Conservation (phyloP, 495 filamentous ascomycete species). For the Alectoria sarmentosa region DNA sequence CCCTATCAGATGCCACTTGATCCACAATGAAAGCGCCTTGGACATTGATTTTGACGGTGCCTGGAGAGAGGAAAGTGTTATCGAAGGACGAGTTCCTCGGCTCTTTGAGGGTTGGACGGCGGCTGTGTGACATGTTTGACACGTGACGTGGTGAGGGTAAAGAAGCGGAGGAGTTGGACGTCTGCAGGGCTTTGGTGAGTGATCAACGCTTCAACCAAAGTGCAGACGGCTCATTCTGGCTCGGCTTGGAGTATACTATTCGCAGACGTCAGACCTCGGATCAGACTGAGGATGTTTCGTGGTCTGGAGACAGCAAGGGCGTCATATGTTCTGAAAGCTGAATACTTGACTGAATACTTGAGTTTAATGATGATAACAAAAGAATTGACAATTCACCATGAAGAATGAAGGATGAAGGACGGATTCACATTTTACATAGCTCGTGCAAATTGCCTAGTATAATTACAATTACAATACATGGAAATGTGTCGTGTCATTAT, state of each 20-base stretch:
- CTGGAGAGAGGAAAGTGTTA: conserved; percentile 73
- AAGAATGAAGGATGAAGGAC: too few species aligned
- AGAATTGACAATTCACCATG: too few species aligned
- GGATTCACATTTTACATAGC: too few species aligned
- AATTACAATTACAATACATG: too few species aligned
- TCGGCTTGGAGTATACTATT: background rate
- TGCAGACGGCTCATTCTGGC: background rate
- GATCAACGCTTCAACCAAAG: background rate
- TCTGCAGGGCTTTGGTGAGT: background rate
- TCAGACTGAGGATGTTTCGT: too few species aligned
- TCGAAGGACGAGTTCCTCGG: conserved; percentile 52
- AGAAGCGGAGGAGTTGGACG: background rate
- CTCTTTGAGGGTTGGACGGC: conserved; percentile 9
- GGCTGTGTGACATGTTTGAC: background rate
- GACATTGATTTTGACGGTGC: conserved; percentile 87
- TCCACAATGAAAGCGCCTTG: conserved; percentile 94
- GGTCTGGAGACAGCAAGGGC: too few species aligned
- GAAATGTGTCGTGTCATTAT: too few species aligned
- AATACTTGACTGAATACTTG: too few species aligned
- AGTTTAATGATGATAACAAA: too few species aligned
- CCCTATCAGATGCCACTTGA: conserved; percentile 47
- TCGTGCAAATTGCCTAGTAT: too few species aligned
- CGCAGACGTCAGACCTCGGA: too few species aligned
- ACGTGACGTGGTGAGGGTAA: background rate
- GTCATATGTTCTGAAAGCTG: too few species aligned